A percentile compares a stretch with the other conserved stretches of the same genome.
These are phyloP conservation scores for Metrosideros polymorpha DNA, from an alignment of 441 rosid species.

Conservation along the genomic window DNA sequence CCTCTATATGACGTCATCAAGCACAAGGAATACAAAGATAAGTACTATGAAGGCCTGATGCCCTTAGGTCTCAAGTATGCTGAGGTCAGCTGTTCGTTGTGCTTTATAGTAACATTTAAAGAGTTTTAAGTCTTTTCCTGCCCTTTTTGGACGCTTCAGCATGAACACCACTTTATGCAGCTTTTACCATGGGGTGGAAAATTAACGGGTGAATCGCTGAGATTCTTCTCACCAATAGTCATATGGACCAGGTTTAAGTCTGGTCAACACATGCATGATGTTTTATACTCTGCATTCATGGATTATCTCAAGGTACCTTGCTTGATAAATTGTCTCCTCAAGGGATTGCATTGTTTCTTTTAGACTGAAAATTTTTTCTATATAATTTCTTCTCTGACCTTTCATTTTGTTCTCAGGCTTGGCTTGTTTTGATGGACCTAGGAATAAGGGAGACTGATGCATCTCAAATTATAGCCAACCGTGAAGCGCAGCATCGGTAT, in stretches of 20 bases:
- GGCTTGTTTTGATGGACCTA: slow-evolving; percentile 58
- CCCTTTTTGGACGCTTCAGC: slow-evolving; percentile 8
- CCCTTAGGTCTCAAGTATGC: slow-evolving; percentile 56
- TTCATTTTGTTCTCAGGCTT: slow-evolving; percentile 37
- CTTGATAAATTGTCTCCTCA: not conserved
- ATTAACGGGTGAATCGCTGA: slow-evolving; percentile 77
- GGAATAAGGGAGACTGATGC: slow-evolving; percentile 40
- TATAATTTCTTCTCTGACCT: not conserved
- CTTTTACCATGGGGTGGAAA: slow-evolving; percentile 97
- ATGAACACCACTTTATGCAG: slow-evolving; percentile 50
- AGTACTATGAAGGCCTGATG: slow-evolving; percentile 53
- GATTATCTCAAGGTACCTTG: slow-evolving; percentile 72
- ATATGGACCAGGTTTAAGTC: slow-evolving; percentile 80
- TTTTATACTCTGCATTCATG: slow-evolving; percentile 57
- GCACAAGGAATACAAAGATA: slow-evolving; percentile 54
- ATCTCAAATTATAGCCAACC: slow-evolving; percentile 33
- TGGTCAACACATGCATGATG: slow-evolving; percentile 34
- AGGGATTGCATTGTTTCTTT: not conserved
- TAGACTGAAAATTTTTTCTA: not conserved
- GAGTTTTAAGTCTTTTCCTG: not conserved
- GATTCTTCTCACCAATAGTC: slow-evolving; percentile 87
- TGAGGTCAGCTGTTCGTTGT: slow-evolving; percentile 31
- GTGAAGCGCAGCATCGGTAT: slow-evolving; percentile 83
- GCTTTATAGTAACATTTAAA: not conserved
- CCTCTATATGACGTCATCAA: slow-evolving; percentile 61